Evolutionary conservation across 208 protist genomes (phyloP), one percentile per base, ranked within the genome.

Genomic region (Trichomonas vaginalis): DNA sequence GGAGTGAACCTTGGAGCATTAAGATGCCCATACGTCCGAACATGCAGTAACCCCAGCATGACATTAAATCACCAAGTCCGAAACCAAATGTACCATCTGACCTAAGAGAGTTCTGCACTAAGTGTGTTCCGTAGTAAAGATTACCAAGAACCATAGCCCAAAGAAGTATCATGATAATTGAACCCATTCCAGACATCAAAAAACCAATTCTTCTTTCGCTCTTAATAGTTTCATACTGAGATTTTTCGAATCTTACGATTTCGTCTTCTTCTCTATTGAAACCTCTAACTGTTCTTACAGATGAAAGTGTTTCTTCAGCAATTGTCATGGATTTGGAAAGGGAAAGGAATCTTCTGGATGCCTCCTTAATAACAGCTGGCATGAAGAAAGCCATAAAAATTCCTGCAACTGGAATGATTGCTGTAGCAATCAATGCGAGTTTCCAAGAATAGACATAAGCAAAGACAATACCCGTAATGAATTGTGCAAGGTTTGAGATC

Each of bases 221-320:
- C 23, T 48, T 35, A 8, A 27, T 39, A 35, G 86, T 39, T 27
- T 92, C 45, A 12, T 51, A 2, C 45, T 17, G 12, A 35, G 12
- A 23, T n/a, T 56, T 39, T 0, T n/a, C 6, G 15, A 92, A 92
- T 39, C 86, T 23, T 10, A 51, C 27, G 37, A 35, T 35, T 51
- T 92, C 86, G 14, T 35, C 27, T 9, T 48, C 40, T 92, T 92
- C 86, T 17, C 86, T 9, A 32, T 92, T 92, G n/a, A 90, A 96
- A 15, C 83, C 95, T 70, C 47, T 45, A 8, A 96, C 70, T 10
- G 95, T 96, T 47, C 95, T 32, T 45, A 96, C 92, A 17, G 47
- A 1, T n/a, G 95, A 90, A 4, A 96, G 10, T 47, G 95, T 95
- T 92, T 96, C 95, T 48, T 96, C 95, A 86, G 95, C 95, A 49